Base-by-base conservation (phyloP, 2,329 filamentous ascomycete genomes). In the Cordyceps sp. region DNA sequence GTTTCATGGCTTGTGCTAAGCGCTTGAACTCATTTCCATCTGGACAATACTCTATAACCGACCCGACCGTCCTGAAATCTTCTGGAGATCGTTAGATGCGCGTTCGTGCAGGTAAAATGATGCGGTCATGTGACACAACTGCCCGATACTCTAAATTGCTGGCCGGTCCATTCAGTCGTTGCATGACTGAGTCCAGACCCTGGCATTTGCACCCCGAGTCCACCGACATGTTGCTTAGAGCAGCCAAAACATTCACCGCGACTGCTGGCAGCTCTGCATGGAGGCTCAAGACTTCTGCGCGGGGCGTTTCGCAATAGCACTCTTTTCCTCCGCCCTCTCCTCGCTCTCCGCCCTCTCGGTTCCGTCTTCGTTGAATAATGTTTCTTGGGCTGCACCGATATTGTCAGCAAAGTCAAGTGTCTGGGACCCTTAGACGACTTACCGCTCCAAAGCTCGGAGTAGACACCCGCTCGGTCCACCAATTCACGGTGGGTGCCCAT, bases 391-490 rank as follows among this genome's bases (percentile, higher is more conserved):
- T 73, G 42, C 33, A 39, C 12, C 26, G 4, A 14, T 18, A 17
- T 36, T 24, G 37, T 29, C 20, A 36, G 17, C 9, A 27, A 19
- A 18, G 16, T 7, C 26, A 27, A n/a, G n/a, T n/a, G n/a, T n/a
- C n/a, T n/a, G n/a, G n/a, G 9, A 7, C 14, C 24, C 18, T 31
- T 26, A 35, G 19, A 12, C 1, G 16, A 64, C 76, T 65, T 59
- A 82, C 78, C 77, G 58, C 77, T 86, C 88, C 88, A 96, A 29
- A 96, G 61, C 54, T 93, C 79, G 6, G 81, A 74, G 53, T 96
- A 96, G 16, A 94, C 63, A 0, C 84, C 83, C 10, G 71, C 78
- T 13, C 58, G 62, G 42, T 90, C 79, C 38, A 96, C 73, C 36
- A 98, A 58, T 50, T 90, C 71, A 36, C 78, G 69, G 53, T 98